Percentiles rank a stretch among this genome's conserved stretches.
Evolutionary conservation across 106 monocot genomes (phyloP).

Genomic region (Acorus calamus): DNA sequence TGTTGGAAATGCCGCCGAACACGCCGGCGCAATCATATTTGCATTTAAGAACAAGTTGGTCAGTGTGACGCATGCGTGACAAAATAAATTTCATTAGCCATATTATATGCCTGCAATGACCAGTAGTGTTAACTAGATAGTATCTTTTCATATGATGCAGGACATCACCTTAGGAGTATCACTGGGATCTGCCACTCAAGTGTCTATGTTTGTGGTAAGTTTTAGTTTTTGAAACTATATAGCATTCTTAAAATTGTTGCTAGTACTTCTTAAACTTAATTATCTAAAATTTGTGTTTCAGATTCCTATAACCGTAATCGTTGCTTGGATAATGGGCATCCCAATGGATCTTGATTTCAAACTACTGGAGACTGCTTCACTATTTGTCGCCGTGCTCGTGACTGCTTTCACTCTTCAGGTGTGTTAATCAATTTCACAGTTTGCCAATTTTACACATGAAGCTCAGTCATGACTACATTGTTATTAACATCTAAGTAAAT

Average conservation of each 20-base stretch:
- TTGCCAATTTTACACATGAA: too few species aligned
- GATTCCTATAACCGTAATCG: constrained; percentile 23
- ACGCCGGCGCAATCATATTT: too few species aligned
- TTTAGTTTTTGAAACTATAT: neutral
- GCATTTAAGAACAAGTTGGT: neutral
- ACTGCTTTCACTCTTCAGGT: constrained; percentile 23
- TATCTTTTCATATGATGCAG: neutral
- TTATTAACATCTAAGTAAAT: too few species aligned
- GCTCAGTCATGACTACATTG: too few species aligned
- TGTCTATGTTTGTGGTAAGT: constrained; percentile 29
- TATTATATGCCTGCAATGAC: neutral
- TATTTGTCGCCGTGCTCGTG: constrained; percentile 18
- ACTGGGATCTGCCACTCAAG: constrained; percentile 21
- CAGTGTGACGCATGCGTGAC: neutral
- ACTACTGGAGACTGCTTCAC: constrained; percentile 18
- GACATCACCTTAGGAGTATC: constrained; percentile 25
- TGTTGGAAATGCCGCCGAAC: neutral
- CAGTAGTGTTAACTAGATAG: too few species aligned
- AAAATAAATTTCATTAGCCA: neutral
- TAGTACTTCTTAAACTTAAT: too few species aligned
- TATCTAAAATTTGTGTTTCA: neutral
- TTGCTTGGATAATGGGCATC: constrained; percentile 18
- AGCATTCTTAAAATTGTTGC: too few species aligned
- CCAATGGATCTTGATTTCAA: constrained; percentile 24
- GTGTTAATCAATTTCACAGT: too few species aligned